Evolutionary conservation across 192 early-diverging fungal genomes (phyloP).

Genomic region (Podila verticillata): DNA sequence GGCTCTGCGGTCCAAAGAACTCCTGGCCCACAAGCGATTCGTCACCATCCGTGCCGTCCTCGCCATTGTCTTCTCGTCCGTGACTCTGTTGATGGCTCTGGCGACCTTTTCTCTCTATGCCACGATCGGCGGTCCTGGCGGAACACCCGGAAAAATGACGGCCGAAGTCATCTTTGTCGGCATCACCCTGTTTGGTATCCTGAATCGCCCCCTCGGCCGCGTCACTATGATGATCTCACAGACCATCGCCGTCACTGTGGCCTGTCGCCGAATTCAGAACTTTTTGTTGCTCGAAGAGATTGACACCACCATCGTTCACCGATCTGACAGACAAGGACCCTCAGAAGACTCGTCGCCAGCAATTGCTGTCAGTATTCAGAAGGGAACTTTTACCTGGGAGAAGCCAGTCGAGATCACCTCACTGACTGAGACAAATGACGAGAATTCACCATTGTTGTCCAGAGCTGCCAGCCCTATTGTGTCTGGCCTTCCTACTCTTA

Average conservation of each 20-base stretch:
- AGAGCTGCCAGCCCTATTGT: neutral
- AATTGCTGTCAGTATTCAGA: neutral
- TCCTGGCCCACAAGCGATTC: neutral
- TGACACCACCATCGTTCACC: constrained; percentile 7
- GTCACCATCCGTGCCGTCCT: neutral
- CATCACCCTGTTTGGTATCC: constrained; percentile 87
- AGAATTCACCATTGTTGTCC: constrained; percentile 1
- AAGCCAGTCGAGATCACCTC: neutral
- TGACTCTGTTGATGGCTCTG: constrained; percentile 19
- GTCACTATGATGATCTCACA: constrained; percentile 82
- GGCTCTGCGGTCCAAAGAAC: constrained; percentile 5
- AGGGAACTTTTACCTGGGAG: constrained; percentile 19
- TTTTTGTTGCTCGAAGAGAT: constrained; percentile 85
- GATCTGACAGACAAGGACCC: neutral
- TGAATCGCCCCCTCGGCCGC: constrained; percentile 85
- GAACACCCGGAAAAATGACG: constrained; percentile 63
- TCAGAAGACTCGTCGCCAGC: neutral
- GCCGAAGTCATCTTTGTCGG: constrained; percentile 82
- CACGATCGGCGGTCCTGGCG: constrained; percentile 56
- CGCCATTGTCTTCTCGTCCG: constrained; percentile 42
- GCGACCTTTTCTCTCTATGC: constrained; percentile 12
- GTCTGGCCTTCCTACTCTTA: neutral
- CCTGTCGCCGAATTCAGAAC: constrained; percentile 76
- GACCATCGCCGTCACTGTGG: constrained; percentile 80
- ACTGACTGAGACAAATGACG: neutral